A percentile compares a stretch with the other conserved stretches of the same genome.
Conservation (phyloP, 441 rosid species). For the Arabidopsis hybrid region DNA sequence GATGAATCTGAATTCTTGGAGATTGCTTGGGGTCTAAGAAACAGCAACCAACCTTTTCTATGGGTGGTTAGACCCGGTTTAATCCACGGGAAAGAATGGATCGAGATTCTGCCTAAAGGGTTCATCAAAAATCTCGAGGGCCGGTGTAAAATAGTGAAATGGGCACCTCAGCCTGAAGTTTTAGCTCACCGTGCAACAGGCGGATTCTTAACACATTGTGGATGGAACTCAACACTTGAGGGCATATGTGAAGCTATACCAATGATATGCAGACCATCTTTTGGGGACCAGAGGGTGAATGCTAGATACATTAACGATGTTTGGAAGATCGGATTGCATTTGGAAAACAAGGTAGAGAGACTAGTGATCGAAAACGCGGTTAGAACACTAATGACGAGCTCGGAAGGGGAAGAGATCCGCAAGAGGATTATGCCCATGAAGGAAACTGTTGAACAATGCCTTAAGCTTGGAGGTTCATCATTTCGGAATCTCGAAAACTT, state of each 20-base stretch:
- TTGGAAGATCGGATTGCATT: constrained; percentile 54
- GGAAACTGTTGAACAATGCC: constrained; percentile 48
- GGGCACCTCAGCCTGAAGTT: constrained; percentile 67
- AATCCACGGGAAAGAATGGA: constrained; percentile 19
- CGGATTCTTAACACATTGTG: constrained; percentile 45
- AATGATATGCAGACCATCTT: constrained; percentile 50
- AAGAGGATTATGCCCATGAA: constrained; percentile 48
- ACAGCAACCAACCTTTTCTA: constrained; percentile 57
- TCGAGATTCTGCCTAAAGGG: constrained; percentile 37
- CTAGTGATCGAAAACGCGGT: constrained; percentile 47
- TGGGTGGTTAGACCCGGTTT: constrained; percentile 61
- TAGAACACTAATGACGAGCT: constrained; percentile 48
- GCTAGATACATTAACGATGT: constrained; percentile 50
- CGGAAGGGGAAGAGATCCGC: constrained; percentile 56
- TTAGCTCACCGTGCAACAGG: constrained; percentile 54
- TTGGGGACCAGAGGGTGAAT: constrained; percentile 53
- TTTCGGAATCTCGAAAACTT: constrained; percentile 44
- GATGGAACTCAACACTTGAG: constrained; percentile 50
- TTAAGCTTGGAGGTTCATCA: constrained; percentile 56
- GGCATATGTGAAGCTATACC: constrained; percentile 53
- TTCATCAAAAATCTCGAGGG: constrained; percentile 45
- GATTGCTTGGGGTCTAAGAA: constrained; percentile 60
- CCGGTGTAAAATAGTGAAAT: constrained; percentile 58
- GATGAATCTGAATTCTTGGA: constrained; percentile 50
- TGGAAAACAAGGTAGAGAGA: constrained; percentile 51